Percentiles rank a stretch among this genome's conserved stretches.
phyloP scores from a whole-genome alignment of 192 early-diverging fungal species.

The Paraglomus occultum region DNA sequence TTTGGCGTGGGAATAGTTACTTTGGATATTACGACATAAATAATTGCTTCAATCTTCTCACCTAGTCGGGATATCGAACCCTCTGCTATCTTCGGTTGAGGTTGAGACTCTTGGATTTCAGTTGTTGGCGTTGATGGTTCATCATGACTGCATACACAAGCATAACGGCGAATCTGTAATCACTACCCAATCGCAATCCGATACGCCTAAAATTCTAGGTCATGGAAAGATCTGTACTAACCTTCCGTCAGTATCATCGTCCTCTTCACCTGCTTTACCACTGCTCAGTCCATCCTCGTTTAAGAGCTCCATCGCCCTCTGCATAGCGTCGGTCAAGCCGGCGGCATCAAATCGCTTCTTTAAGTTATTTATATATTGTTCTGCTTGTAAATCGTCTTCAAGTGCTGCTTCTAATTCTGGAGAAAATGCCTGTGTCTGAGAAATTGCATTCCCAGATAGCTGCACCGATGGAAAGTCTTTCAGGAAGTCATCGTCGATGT shows the following conservation, averaged over 20 bases:
- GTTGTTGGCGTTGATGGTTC: slow-evolving; percentile 25
- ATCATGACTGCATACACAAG: slow-evolving; percentile 27
- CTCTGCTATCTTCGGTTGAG: slow-evolving; percentile 28
- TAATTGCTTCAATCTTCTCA: not conserved
- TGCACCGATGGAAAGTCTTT: slow-evolving; percentile 25
- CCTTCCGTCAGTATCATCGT: slow-evolving; percentile 16
- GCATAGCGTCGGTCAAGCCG: slow-evolving; percentile 38
- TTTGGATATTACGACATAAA: not conserved
- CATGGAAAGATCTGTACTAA: slow-evolving; percentile 1
- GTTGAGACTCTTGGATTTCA: slow-evolving; percentile 11
- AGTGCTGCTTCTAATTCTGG: slow-evolving; percentile 48
- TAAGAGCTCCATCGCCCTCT: slow-evolving; percentile 36
- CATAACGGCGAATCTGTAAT: not conserved
- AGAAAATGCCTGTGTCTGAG: slow-evolving; percentile 40
- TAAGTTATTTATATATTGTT: slow-evolving; percentile 44
- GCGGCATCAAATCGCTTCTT: slow-evolving; percentile 38
- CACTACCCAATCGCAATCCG: too few relatives aligned
- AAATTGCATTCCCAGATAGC: slow-evolving; percentile 33
- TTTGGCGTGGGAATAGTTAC: not conserved
- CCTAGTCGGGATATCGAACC: slow-evolving; percentile 31
- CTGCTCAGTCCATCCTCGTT: slow-evolving; percentile 3
- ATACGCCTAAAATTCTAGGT: not conserved
- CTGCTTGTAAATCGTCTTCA: slow-evolving; percentile 41
- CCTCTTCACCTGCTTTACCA: not conserved
- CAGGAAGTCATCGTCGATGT: slow-evolving; percentile 40